Conservation (phyloP, 176 grass and related monocot species). For the Musa troglodytarum region DNA sequence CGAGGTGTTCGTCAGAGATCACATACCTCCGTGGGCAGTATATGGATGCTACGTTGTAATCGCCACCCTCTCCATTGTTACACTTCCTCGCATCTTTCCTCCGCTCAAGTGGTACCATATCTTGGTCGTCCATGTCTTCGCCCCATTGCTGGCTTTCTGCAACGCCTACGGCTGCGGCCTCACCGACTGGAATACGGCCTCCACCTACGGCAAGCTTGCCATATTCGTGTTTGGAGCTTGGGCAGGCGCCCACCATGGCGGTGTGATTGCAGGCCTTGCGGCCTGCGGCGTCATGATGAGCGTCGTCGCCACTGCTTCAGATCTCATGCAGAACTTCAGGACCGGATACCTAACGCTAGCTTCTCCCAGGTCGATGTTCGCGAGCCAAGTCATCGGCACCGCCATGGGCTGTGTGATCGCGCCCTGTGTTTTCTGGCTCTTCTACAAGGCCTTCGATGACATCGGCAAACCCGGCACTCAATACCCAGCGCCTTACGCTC, state of each 20-base stretch:
- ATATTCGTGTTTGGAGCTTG: conserved; percentile 11
- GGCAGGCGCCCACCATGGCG: neutral
- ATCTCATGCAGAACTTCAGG: conserved; percentile 22
- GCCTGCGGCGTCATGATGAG: conserved; percentile 11
- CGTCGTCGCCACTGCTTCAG: conserved; percentile 5
- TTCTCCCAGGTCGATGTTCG: conserved; percentile 12
- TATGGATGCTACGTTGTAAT: neutral
- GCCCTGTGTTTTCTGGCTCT: conserved; percentile 17
- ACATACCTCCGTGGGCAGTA: neutral
- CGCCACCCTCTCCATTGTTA: neutral
- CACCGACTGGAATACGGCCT: neutral
- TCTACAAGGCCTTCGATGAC: conserved; percentile 9
- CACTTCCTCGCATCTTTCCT: neutral
- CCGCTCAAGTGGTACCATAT: neutral
- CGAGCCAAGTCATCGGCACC: conserved; percentile 4
- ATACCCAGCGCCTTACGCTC: conserved; percentile 2
- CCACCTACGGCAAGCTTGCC: conserved; percentile 17
- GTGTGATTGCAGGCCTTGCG: conserved; percentile 10
- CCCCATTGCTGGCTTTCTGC: neutral
- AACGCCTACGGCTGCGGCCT: neutral
- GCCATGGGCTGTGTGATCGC: conserved; percentile 19
- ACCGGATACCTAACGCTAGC: conserved; percentile 5
- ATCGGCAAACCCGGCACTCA: neutral
- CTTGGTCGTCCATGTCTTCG: neutral
- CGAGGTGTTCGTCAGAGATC: neutral